Evolutionary conservation across 768 basidiomycete species (phyloP).

Genomic region (Leccinum arenicola): DNA sequence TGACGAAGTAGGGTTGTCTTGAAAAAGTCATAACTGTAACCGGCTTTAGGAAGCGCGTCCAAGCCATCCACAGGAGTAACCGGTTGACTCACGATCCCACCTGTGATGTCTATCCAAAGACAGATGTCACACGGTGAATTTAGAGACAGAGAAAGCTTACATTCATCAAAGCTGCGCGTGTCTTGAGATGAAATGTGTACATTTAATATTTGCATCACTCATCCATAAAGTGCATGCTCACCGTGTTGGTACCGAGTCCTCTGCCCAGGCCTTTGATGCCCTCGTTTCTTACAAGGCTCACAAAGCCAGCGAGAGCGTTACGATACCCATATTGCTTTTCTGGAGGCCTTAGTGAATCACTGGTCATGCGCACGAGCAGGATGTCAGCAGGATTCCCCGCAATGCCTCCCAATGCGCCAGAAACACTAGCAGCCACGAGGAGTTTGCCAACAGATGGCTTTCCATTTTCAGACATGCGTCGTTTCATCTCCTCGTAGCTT

Average conservation of each 20-base stretch:
- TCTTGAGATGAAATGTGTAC: constrained; percentile 29
- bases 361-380: constrained; percentile 83
- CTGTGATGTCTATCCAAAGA: constrained; percentile 59
- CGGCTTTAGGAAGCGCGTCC: constrained; percentile 2
- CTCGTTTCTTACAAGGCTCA: constrained; percentile 62
- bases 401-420: constrained; percentile 80
- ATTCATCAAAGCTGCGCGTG: constrained; percentile 72
- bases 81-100: constrained; percentile 68
- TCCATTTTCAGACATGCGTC: constrained; percentile 46
- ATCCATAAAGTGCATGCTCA: constrained; percentile 32
- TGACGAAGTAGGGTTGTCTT: constrained; percentile 54
- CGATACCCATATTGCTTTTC: constrained; percentile 75
- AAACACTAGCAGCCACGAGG: constrained; percentile 61
- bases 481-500: constrained; percentile 76
- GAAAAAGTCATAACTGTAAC: constrained; percentile 70
- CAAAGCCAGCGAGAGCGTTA: constrained; percentile 75
- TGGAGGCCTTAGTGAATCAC: constrained; percentile 72
- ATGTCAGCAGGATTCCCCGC: constrained; percentile 83
- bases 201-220: constrained; percentile 8
- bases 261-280: constrained; percentile 65
- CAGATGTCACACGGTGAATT: constrained; percentile 4
- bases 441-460: constrained; percentile 54
- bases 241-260: constrained; percentile 78
- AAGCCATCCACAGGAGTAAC: neutral
- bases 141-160: constrained; percentile 36